phyloP scores from a whole-genome alignment of 805 yeast species.

The Candida sanyiensis region DNA sequence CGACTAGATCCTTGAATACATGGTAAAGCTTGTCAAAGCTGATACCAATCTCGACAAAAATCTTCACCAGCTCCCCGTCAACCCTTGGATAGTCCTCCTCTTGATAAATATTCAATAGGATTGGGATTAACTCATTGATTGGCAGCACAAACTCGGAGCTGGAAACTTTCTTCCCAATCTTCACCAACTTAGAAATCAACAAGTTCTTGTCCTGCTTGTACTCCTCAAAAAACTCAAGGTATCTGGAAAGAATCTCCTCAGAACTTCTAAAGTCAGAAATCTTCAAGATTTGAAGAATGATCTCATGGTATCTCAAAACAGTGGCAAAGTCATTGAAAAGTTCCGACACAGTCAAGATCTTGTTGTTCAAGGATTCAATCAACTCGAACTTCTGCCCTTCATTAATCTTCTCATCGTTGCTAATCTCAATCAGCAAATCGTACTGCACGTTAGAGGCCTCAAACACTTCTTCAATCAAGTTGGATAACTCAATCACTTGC shows the following conservation, averaged over 20 bases:
- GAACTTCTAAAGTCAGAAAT: constrained; percentile 79
- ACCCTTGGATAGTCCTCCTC: constrained; percentile 32
- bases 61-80: constrained; percentile 52
- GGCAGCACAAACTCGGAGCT: constrained; percentile 79
- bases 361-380: constrained; percentile 49
- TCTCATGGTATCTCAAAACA: constrained; percentile 80
- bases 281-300: constrained; percentile 72
- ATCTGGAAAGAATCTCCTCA: constrained; percentile 75
- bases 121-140: constrained; percentile 59
- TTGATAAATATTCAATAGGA: constrained; percentile 51
- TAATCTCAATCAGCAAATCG: constrained; percentile 41
- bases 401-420: constrained; percentile 44
- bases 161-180: constrained; percentile 58
- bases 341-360: constrained; percentile 67
- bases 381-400: constrained; percentile 47
- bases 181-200: constrained; percentile 25
- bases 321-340: constrained; percentile 82
- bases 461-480: constrained; percentile 68
- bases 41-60: constrained; percentile 60
- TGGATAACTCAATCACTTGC: constrained; percentile 63
- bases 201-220: constrained; percentile 18
- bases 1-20: constrained; percentile 55
- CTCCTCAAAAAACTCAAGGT: constrained; percentile 62
- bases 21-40: constrained; percentile 61
- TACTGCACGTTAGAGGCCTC: constrained; percentile 82